Evolutionary conservation across 805 yeast species (phyloP), one percentile per base, ranked within the genome.

Genomic region (Cyberlindnera lachancei): DNA sequence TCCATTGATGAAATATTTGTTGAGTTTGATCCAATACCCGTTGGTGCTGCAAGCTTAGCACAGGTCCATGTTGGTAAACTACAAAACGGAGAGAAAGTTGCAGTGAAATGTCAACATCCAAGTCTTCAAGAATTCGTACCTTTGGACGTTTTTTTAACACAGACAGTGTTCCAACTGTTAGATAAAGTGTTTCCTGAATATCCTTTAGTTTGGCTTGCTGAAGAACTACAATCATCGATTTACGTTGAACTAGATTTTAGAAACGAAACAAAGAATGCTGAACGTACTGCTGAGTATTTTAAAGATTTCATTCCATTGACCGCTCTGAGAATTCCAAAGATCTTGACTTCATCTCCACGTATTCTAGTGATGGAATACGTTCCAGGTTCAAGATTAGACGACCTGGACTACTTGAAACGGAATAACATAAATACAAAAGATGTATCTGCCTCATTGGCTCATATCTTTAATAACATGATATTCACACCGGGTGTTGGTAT

Each of bases 51-150:
- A 0, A 85, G 96, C 1, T 64, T 92, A 42, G 98, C 98, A 0
- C 99, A 92, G 52, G 99, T 92, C 5, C 97, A 92, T 58, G 60
- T 65, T 16, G 99, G 94, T 0, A 68, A 56, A 2, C 52, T 88
- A 33, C 68, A 61, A 35, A 68, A 66, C 2, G 84, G 82, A 2
- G 69, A 77, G 38, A 73, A 67, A 47, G 97, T 90, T 3, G 98
- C 98, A 1, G 95, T 92, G 15, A 92, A 92, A 51, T 71, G 90
- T 25, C 98, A 92, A 56, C 97, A 88, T 55, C 98, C 98, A 0
- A 70, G 85, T 3, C 62, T 92, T 33, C 70, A 75, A 29, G 83
- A 81, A 46, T 92, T 83, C 59, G 94, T 92, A 8, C 98, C 98
- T 0, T 57, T 92, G 16, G 99, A 92, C 58, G 76, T 92, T 2